Percentiles rank a stretch among this genome's conserved stretches.
These are phyloP conservation scores for Funneliformis caledonium DNA, from an alignment of 371 early-diverging fungal species.

Conservation along the genomic window DNA sequence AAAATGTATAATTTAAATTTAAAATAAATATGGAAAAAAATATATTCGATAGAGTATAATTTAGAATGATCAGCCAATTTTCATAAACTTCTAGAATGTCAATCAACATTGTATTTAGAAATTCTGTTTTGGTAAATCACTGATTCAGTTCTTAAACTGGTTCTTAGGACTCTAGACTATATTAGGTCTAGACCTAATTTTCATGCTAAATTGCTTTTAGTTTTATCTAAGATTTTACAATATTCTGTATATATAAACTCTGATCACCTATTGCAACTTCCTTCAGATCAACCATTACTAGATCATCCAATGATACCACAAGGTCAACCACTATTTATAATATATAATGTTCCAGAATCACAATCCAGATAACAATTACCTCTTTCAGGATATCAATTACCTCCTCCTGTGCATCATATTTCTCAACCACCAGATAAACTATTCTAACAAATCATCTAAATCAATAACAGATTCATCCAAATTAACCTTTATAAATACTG, in stretches of 20 bases:
- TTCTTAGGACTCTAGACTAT: too few relatives aligned
- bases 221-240: too few relatives aligned
- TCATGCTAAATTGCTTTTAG: too few relatives aligned
- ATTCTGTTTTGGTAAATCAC: too few relatives aligned
- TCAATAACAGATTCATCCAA: constrained; percentile 5
- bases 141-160: too few relatives aligned
- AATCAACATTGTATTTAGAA: too few relatives aligned
- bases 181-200: too few relatives aligned
- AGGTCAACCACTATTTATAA: neutral
- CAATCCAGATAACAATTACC: neutral
- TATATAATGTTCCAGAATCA: neutral
- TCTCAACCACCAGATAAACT: constrained; percentile 17
- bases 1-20: too few relatives aligned
- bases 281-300: neutral
- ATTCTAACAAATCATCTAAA: constrained; percentile 25
- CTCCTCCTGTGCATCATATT: constrained; percentile 31
- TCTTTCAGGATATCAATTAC: neutral
- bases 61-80: too few relatives aligned
- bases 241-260: neutral
- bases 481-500: neutral
- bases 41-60: too few relatives aligned
- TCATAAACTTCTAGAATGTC: too few relatives aligned
- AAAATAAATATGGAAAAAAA: too few relatives aligned
- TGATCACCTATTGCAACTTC: neutral
- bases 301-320: neutral